These are phyloP conservation scores for Megacollybia marginata DNA, from an alignment of 768 basidiomycete species.

Conservation along the genomic window DNA sequence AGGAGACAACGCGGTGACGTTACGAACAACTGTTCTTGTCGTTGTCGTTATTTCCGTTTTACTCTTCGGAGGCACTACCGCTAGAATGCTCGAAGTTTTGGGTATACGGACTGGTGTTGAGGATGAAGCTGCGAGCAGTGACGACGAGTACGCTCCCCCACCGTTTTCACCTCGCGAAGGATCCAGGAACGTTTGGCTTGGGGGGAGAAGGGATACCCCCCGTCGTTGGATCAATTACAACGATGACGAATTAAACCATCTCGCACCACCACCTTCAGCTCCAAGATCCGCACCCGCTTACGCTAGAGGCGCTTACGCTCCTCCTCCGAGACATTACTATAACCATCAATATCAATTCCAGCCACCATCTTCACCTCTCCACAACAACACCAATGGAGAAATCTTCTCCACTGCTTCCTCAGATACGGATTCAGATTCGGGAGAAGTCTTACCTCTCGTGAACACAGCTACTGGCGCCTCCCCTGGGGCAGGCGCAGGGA, in stretches of 20 bases:
- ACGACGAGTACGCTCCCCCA: slow-evolving; percentile 38
- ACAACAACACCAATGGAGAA: slow-evolving; percentile 10
- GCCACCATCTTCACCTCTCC: slow-evolving; percentile 11
- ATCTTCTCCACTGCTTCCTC: slow-evolving; percentile 68
- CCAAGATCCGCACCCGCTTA: background rate
- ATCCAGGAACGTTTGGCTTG: slow-evolving; percentile 24
- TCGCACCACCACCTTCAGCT: slow-evolving; percentile 5
- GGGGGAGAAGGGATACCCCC: slow-evolving; percentile 20
- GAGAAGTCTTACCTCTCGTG: slow-evolving; percentile 75
- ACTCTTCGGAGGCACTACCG: slow-evolving; percentile 94
- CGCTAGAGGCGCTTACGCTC: slow-evolving; percentile 31
- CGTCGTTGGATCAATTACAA: slow-evolving; percentile 37
- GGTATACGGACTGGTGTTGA: slow-evolving; percentile 94
- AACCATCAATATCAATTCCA: slow-evolving; percentile 4
- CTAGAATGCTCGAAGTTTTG: slow-evolving; percentile 94
- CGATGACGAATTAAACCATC: slow-evolving; percentile 35
- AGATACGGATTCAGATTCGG: slow-evolving; percentile 70
- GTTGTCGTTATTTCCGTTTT: slow-evolving; percentile 94
- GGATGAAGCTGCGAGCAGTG: slow-evolving; percentile 71
- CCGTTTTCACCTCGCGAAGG: slow-evolving; percentile 11
- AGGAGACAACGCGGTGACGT: slow-evolving; percentile 85
- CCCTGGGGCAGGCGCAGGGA: slow-evolving; percentile 8
- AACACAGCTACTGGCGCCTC: slow-evolving; percentile 35
- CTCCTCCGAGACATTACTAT: slow-evolving; percentile 47
- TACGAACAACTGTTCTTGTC: slow-evolving; percentile 90